Evolutionary conservation across 2,329 filamentous ascomycete species (phyloP), one percentile per base, ranked within the genome.

Genomic region (Pezicula carpinea): DNA sequence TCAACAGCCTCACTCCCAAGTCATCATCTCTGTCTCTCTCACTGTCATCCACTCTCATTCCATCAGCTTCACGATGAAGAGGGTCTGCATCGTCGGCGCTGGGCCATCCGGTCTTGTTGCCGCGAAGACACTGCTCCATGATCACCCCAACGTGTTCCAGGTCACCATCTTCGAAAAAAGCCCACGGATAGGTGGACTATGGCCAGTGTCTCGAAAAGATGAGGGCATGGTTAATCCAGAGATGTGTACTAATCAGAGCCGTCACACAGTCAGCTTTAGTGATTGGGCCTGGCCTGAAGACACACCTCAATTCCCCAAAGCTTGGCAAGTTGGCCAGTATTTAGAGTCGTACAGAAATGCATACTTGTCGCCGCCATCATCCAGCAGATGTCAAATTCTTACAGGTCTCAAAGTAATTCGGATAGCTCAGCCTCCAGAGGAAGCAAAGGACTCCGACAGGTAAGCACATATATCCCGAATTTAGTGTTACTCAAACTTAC

Each of bases 241-340:
- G 44, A 86, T 87, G 73, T 72, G 79, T 14, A 79, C 79, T 4
- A 95, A 95, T 62, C 80, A 91, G 58, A 90, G 85, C 67, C 78
- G 77, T 39, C 88, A 89, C 64, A 89, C 87, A 0, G 81, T 93
- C 53, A 76, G 79, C 56, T 84, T 84, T 57, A 82, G 79, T 53
- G 89, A 92, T 61, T 64, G 89, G 19, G 77, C 85, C 5, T 95
- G 88, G 88, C 72, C 76, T 3, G 67, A 73, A 5, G 66, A 65
- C 4, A 66, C 72, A 1, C 81, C 84, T 1, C 74, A 85, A 64
- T 83, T 93, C 40, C 89, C 89, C 1, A 80, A 75, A 32, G 89
- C 87, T 0, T 89, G 85, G 80, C 81, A 89, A 67, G 79, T 92
- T 4, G 87, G 87, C 1, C 70, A 69, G 19, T 95, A 95, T 61